Base-by-base conservation (phyloP, 1,139 yeast species). In the Sporopachydermia cereana region DNA sequence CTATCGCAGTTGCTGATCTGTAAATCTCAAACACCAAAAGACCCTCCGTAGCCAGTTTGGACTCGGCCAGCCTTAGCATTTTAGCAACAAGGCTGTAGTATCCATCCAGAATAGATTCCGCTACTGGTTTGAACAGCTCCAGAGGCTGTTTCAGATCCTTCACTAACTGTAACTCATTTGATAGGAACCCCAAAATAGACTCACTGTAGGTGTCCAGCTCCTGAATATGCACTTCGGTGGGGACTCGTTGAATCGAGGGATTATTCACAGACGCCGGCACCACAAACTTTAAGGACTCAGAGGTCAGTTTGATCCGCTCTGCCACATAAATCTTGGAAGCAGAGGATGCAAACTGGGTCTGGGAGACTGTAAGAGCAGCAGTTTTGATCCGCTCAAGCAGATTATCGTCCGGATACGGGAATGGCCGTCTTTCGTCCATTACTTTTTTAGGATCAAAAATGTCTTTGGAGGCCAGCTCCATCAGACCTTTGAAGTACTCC, bases 11-110 rank as follows among this genome's bases (percentile, higher is more conserved):
- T 7, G 55, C 42, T 9, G 60, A 57, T 41, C 67, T 69, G 29
- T 75, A 66, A 18, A 79, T 58, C 52, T 73, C 77, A 58, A 71
- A 71, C 41, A 66, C 59, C 49, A 74, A 55, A 2, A 70, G 54
- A 1, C 72, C 73, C 43, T 67, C 67, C 39, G 64, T 64, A 12
- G 60, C 59, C 29, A 63, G 52, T 42, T 68, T 63, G 27, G 51
- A 51, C 44, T 64, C 64, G 16, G 69, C 63, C 30, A 62, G n/a
- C 4, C 18, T 14, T 5, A 41, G 12, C 20, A 41, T 16, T 20
- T 30, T 24, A 5, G 36, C 30, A 17, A 41, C 7, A 5, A n/a
- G n/a, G 12, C 29, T 16, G 4, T 17, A 27, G 18, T 25, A 41
- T 4, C 39, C 7, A 9, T n/a, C 18, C 14, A 41, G 7, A 3